Base-by-base conservation (phyloP, 306 rosid genomes). In the Dicorynia guianensis region DNA sequence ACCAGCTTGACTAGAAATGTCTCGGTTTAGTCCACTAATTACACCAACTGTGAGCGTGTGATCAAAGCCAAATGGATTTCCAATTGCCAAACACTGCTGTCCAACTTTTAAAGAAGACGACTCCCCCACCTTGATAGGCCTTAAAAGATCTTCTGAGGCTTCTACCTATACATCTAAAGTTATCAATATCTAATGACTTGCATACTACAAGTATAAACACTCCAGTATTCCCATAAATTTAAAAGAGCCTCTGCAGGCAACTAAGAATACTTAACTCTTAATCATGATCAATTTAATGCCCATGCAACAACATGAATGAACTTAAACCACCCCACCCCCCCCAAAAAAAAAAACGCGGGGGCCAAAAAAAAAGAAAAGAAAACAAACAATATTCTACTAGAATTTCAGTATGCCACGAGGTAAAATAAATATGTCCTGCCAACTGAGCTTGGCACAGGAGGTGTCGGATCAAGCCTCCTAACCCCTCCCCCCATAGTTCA, bases 11-110 rank as follows among this genome's bases (percentile, higher is more conserved):
- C 99, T 90, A 54, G 83, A 89, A 55, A 95, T 92, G 77, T 95
- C 99, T 62, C 97, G 89, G 53, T 95, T 85, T 69, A 95, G 85
- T 73, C 99, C 97, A n/a, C 99, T 90, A 13, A 95, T 86, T 50
- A 95, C 96, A 40, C 98, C 98, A 60, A 89, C 97, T 8, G 99
- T 92, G 67, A 95, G 97, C 61, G 99, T 92, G 71, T 95, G 99
- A 87, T 92, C 97, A 49, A 95, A 95, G 60, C 99, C 99, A 82
- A 95, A 95, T 18, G 99, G 99, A 78, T 95, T 95, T 72, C 99
- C 99, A 76, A 92, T 95, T 58, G 99, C 97, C 87, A 95, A 89
- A 83, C 97, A 95, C 80, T 90, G 97, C 72, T 90, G 99, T 52
- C 99, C 99, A 34, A 95, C 99, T 87, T 72, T 91, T 30, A 95